Base-by-base conservation (phyloP, 1,284 basidiomycete genomes). In the Vanrija sp. region DNA sequence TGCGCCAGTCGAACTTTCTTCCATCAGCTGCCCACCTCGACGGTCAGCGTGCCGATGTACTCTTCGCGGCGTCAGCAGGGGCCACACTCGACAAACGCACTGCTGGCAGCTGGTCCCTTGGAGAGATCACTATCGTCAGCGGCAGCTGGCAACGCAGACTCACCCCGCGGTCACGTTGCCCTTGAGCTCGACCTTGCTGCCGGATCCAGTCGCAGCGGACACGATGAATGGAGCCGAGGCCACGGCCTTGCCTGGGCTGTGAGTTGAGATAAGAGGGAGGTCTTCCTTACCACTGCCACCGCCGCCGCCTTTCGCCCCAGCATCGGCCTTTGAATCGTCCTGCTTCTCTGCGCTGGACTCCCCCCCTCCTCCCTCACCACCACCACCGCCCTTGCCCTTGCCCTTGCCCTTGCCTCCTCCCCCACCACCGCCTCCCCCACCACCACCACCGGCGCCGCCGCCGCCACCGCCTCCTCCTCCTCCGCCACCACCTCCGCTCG, bases 41-140 rank as follows among this genome's bases (percentile, higher is more conserved):
- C 64, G 3, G 56, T 54, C 39, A 72, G 50, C 2, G 65, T 67
- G 4, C 71, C 71, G 1, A 73, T 64, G 45, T 72, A 73, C 38
- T 62, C 69, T 71, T 12, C 2, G 44, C 16, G 2, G 16, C 3
- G 41, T 47, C 42, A 46, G 45, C 25, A 12, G 1, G n/a, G 8
- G 20, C 7, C 16, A 2, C 4, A n/a, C 2, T 25, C 20, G 9
- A 10, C n/a, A 18, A 18, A 45, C 47, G 25, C 23, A 70, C 70
- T 56, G 41, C 68, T 68, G 3, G 63, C 52, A 9, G 67, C 59
- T 3, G 65, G 63, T 15, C 71, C 68, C 41, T 71, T 71, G 2
- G 60, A 41, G 8, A 68, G 47, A 15, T 71, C 71, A 3, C 69
- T 72, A 35, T 19, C 6, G 38, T 49, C 38, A 53, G 51, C 22